Evolutionary conservation across 2,329 filamentous ascomycete genomes (phyloP).

Genomic region (Alternaria sp.): DNA sequence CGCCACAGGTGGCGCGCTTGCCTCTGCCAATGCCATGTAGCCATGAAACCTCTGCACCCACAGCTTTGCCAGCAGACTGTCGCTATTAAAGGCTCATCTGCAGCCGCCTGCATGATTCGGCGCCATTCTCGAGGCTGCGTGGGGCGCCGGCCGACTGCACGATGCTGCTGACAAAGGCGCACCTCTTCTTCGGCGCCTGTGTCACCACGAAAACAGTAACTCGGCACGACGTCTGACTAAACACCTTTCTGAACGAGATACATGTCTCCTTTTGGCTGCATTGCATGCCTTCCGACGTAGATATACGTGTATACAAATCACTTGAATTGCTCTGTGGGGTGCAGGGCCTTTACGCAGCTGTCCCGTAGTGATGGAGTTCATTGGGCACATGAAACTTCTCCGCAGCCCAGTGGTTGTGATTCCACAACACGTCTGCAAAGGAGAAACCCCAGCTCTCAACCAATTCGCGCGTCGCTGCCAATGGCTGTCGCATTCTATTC

Average conservation of each 20-base stretch:
- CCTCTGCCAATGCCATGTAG: slow-evolving; percentile 1
- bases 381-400: slow-evolving; percentile 5
- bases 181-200: neutral
- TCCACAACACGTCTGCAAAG: slow-evolving; percentile 3
- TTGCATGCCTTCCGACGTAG: neutral
- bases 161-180: slow-evolving; percentile 20
- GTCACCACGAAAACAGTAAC: neutral
- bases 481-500: slow-evolving; percentile 5
- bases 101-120: slow-evolving; percentile 3
- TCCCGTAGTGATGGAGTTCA: neutral
- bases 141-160: slow-evolving; percentile 8
- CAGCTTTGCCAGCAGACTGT: slow-evolving; percentile 1
- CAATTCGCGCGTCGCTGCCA: neutral
- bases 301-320: neutral
- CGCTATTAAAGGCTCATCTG: neutral
- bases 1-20: slow-evolving; percentile 4
- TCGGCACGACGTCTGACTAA: slow-evolving; percentile 6
- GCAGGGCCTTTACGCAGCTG: neutral
- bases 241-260: neutral
- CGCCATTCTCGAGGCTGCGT: slow-evolving; percentile 8
- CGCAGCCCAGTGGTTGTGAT: slow-evolving; percentile 3
- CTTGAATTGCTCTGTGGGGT: neutral
- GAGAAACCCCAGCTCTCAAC: neutral
- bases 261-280: neutral
- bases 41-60: slow-evolving; percentile 1